A percentile compares a stretch with the other conserved stretches of the same genome.
These are phyloP conservation scores for Cucurbita argyrosperma DNA, from an alignment of 306 rosid species.

Conservation along the genomic window DNA sequence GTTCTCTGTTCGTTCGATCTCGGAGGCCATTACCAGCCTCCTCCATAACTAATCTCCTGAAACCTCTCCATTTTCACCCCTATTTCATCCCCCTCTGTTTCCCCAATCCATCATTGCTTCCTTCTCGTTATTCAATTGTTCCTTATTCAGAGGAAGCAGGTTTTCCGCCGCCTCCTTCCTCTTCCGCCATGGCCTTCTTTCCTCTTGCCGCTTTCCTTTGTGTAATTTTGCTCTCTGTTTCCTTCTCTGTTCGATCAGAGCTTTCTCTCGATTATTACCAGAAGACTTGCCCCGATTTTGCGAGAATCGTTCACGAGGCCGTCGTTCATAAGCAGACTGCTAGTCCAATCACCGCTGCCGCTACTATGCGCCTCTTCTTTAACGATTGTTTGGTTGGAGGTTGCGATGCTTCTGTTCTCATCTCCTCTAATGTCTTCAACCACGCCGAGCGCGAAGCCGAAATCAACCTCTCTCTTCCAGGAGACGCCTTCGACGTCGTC, in stretches of 20 bases:
- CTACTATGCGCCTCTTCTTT: slow-evolving; percentile 28
- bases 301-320: slow-evolving; percentile 15
- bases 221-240: not conserved
- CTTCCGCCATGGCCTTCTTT: not conserved
- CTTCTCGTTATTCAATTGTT: not conserved
- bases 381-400: slow-evolving; percentile 40
- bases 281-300: slow-evolving; percentile 27
- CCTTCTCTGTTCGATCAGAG: slow-evolving; percentile 5
- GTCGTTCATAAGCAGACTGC: slow-evolving; percentile 19
- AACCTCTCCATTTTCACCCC: not conserved
- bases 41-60: not conserved
- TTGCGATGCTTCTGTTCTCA: slow-evolving; percentile 31
- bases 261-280: slow-evolving; percentile 27
- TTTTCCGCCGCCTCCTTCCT: not conserved
- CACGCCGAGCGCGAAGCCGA: slow-evolving; percentile 35
- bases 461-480: slow-evolving; percentile 28
- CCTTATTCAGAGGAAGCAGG: slow-evolving; percentile 5
- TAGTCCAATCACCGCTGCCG: slow-evolving; percentile 32
- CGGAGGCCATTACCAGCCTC: not conserved
- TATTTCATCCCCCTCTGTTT: not conserved
- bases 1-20: not conserved
- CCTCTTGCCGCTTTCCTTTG: not conserved
- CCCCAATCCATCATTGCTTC: not conserved
- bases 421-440: slow-evolving; percentile 23
- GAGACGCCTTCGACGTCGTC: slow-evolving; percentile 32